phyloP scores from a whole-genome alignment of 2,329 filamentous ascomycete species.

The Monilinia fructigena region DNA sequence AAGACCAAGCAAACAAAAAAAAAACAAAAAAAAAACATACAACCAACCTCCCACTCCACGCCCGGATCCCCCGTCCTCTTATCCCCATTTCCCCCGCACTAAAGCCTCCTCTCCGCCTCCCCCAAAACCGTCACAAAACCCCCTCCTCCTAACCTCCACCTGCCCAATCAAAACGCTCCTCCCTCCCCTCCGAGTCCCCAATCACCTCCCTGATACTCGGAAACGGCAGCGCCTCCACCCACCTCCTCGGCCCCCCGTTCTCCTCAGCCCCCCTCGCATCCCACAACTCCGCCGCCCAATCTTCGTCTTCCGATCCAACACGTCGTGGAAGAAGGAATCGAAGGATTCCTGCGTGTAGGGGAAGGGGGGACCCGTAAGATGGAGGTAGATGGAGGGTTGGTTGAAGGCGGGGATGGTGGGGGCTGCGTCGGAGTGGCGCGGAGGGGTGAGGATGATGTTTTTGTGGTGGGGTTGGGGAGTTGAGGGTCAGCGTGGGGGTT shows the following conservation, averaged over 20 bases:
- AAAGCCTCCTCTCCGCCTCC: neutral
- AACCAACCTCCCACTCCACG: conserved; percentile 20
- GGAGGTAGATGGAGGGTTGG: conserved; percentile 1
- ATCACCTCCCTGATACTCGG: conserved; percentile 17
- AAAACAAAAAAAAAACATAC: conserved; percentile 1
- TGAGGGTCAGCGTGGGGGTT: neutral
- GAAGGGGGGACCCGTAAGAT: conserved; percentile 6
- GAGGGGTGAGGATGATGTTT: conserved; percentile 17
- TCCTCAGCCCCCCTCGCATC: neutral
- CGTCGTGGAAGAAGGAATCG: neutral
- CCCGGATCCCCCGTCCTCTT: neutral
- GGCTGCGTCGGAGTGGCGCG: neutral
- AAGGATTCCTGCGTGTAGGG: conserved; percentile 14
- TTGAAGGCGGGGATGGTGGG: neutral
- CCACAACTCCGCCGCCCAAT: neutral
- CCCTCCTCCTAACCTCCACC: conserved; percentile 13
- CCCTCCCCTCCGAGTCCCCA: neutral
- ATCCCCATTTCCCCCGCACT: neutral
- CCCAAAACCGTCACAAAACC: neutral
- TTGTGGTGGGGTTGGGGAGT: neutral
- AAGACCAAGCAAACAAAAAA: too few relatives aligned
- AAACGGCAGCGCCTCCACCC: conserved; percentile 13
- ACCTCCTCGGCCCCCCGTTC: neutral
- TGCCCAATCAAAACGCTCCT: conserved; percentile 8
- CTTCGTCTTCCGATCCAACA: neutral